phyloP scores from a whole-genome alignment of 805 yeast genomes.

The Barnettozyma californica region DNA sequence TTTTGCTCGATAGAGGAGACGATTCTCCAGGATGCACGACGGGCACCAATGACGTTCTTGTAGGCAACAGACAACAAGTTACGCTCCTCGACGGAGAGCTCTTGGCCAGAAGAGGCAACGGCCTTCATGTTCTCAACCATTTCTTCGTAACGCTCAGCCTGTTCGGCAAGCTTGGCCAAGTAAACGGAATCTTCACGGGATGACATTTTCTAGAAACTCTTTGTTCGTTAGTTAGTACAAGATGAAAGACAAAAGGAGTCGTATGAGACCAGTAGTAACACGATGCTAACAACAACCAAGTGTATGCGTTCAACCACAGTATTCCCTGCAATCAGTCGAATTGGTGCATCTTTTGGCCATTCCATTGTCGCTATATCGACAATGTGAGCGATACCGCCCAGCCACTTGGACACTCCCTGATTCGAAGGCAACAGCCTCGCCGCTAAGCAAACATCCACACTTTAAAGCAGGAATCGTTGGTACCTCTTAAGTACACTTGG shows the following conservation, averaged over 20 bases:
- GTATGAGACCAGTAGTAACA: not conserved
- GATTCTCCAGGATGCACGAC: constrained; percentile 99
- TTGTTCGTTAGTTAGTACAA: constrained; percentile 1
- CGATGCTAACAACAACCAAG: not conserved
- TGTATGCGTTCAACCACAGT: not conserved
- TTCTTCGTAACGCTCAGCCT: constrained; percentile 99
- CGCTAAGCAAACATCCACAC: not conserved
- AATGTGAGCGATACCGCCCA: not conserved
- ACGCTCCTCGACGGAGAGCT: constrained; percentile 95
- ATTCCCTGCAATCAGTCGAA: not conserved
- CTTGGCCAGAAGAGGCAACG: constrained; percentile 94
- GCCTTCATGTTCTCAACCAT: constrained; percentile 98
- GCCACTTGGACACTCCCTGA: constrained; percentile 3
- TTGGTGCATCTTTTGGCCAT: not conserved
- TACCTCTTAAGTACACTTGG: not conserved
- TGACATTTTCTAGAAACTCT: constrained; percentile 50
- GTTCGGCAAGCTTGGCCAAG: constrained; percentile 97
- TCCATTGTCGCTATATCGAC: not conserved
- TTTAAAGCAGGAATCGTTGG: not conserved
- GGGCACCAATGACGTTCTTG: constrained; percentile 97
- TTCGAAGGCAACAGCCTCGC: constrained; percentile 4
- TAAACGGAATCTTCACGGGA: constrained; percentile 98
- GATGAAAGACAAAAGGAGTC: not conserved
- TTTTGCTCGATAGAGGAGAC: constrained; percentile 97
- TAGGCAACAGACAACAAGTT: constrained; percentile 95